Evolutionary conservation across 306 rosid genomes (phyloP), one percentile per base, ranked within the genome.

Genomic region (Corylus heterophylla): DNA sequence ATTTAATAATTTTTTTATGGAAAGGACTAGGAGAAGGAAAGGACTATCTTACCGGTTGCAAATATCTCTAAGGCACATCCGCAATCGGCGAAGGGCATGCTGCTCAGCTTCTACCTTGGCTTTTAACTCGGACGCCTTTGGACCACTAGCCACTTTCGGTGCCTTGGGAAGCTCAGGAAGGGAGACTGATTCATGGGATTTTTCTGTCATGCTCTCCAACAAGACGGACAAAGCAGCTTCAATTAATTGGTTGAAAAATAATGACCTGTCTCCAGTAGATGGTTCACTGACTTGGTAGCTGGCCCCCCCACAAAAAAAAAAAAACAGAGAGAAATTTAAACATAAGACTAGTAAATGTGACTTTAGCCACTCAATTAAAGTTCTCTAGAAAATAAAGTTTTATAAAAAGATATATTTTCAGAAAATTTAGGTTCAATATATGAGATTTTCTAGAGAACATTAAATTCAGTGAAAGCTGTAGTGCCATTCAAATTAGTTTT

Each of bases 11-110:
- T 49, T 51, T n/a, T 35, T 54, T 35, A 68, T 76, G 12, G 17
- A 61, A 42, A 16, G 48, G 49, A 31, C 54, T 12, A 27, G 39
- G 39, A 54, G 27, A 54, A 5, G 42, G 74, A 55, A 67, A 58
- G 51, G 64, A 27, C 59, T 20, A 64, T 84, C 92, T 81, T 77
- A 95, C 99, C 99, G 87, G 80, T 95, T 95, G 91, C 99, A 95
- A 79, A 95, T 67, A 90, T 95, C 99, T 88, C 99, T 90, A 69
- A 95, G 97, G 86, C 99, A 95, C 99, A 95, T 95, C 66, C 98
- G 92, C 87, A 95, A 78, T 80, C 98, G 94, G 47, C 99, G 96
- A 69, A 95, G 96, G 44, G 98, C 97, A 89, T 91, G 97, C 87
- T 95, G 99, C 89, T 95, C 98, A 50, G 98, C 94, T 81, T 95